These are phyloP conservation scores for Salix suchowensis DNA, from an alignment of 345 rosid species.

Conservation along the genomic window DNA sequence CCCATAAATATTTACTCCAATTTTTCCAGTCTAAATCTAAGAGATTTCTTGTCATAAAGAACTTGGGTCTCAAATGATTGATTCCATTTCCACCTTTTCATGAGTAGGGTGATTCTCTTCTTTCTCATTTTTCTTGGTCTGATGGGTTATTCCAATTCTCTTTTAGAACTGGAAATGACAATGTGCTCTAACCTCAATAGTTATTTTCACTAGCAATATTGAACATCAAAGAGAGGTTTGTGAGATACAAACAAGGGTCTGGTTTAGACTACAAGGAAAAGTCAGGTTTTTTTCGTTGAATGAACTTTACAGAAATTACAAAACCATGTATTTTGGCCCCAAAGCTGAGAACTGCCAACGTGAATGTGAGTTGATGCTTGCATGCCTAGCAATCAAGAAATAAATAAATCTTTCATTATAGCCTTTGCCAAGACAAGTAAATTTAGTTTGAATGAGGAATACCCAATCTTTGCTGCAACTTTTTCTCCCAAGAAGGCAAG, in stretches of 20 bases:
- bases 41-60: not conserved
- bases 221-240: not conserved
- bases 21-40: not conserved
- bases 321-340: not conserved
- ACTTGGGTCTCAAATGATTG: not conserved
- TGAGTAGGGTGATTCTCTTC: not conserved
- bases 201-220: not conserved
- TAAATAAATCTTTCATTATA: not conserved
- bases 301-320: not conserved
- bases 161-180: not conserved
- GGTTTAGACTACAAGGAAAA: too few relatives aligned
- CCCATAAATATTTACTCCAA: not conserved
- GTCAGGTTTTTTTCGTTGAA: not conserved
- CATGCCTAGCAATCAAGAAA: not conserved
- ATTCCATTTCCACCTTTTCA: not conserved
- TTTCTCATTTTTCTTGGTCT: not conserved
- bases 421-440: not conserved
- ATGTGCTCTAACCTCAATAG: not conserved
- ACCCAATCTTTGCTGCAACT: conserved; percentile 9
- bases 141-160: not conserved
- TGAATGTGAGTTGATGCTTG: not conserved
- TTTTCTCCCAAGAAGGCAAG: conserved; percentile 39
- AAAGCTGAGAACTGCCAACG: not conserved
- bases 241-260: too few relatives aligned
- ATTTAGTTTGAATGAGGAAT: not conserved